Evolutionary conservation across 2,329 filamentous ascomycete genomes (phyloP), one percentile per base, ranked within the genome.

Genomic region (Mycosphaerella arachidis): DNA sequence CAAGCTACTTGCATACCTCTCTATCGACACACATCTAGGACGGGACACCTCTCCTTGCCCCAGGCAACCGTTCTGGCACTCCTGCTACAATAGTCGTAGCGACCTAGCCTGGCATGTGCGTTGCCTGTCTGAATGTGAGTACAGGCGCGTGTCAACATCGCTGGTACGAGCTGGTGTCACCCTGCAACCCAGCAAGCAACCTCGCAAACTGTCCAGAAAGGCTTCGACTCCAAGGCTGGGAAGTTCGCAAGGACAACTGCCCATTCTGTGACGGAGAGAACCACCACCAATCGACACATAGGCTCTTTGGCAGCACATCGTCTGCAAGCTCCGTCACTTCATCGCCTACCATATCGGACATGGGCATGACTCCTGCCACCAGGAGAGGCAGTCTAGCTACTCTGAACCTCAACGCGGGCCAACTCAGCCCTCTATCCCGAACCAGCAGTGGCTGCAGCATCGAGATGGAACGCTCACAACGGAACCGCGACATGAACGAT

Each of bases 111-210:
- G 58, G 61, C 66, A 81, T 81, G 79, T 81, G 79, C 64, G 71
- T 81, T 69, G 78, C 78, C 63, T 77, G 79, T 63, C 74, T 81
- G 48, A 79, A 80, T 70, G 76, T 80, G 59, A 77, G 77, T 54
- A 73, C 75, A 7, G 73, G 77, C 56, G 69, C 75, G 48, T 81
- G 79, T 74, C 71, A 73, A 57, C 79, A 81, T 64, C 76, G 79
- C 61, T 81, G 79, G 79, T 81, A 80, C 71, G 75, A 78, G 60
- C 75, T 81, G 30, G 70, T 76, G 35, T 72, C 74, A 40, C 69
- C 77, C 48, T 81, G 79, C 72, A 70, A 69, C 30, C 72, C 76
- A 1, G 71, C 72, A 52, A 74, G 71, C 67, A 77, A 81, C 65
- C 76, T 81, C 56, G 68, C 75, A 67, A 80, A 79, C 69, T 81